phyloP scores from a whole-genome alignment of 345 rosid species.

The Limnanthes douglasii region DNA sequence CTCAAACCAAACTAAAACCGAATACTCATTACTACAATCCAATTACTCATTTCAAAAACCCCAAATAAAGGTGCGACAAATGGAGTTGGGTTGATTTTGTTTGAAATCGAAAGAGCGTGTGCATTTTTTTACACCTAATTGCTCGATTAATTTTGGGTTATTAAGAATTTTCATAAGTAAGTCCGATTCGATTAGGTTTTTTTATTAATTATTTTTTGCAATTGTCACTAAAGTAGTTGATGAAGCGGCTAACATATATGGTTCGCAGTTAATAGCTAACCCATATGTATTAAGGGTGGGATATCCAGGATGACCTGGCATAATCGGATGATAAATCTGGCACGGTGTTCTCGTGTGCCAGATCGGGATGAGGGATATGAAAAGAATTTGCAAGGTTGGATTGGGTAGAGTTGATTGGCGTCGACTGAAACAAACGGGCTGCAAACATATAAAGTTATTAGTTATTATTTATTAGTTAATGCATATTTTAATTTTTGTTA shows the following conservation, averaged over 20 bases:
- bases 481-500: too few relatives aligned
- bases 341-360: constrained; percentile 69
- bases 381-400: constrained; percentile 30
- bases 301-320: too few relatives aligned
- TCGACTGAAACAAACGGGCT: constrained; percentile 50
- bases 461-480: too few relatives aligned
- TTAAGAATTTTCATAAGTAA: constrained; percentile 68
- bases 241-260: constrained; percentile 20
- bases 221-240: constrained; percentile 54
- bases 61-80: constrained; percentile 7
- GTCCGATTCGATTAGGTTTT: constrained; percentile 57
- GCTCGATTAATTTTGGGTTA: constrained; percentile 68
- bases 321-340: constrained; percentile 25
- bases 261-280: constrained; percentile 10
- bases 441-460: too few relatives aligned
- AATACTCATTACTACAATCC: too few relatives aligned
- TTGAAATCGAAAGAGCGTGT: constrained; percentile 25
- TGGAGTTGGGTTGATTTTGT: constrained; percentile 17
- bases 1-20: too few relatives aligned
- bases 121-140: constrained; percentile 37
- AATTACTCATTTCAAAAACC: too few relatives aligned
- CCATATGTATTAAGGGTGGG: background rate
- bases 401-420: constrained; percentile 17
- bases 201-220: constrained; percentile 44
- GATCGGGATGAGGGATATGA: constrained; percentile 59